Evolutionary conservation across 805 yeast genomes (phyloP).

Genomic region (Saturnispora ahearnii): DNA sequence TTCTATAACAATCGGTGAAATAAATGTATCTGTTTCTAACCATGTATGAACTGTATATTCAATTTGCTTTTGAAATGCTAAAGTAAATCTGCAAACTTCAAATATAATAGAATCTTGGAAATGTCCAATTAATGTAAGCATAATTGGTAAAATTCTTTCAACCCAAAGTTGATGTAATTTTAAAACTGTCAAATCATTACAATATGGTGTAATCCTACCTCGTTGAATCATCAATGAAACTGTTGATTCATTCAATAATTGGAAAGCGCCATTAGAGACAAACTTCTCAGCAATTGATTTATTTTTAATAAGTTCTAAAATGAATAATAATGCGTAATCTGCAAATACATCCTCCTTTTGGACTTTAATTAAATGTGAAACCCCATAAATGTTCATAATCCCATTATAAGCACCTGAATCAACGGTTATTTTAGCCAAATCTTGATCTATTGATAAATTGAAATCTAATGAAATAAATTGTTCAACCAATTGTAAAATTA

Average conservation of each 20-base stretch:
- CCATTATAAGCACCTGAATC: conserved; percentile 55
- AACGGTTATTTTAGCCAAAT: conserved; percentile 43
- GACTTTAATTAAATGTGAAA: conserved; percentile 51
- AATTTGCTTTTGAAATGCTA: conserved; percentile 58
- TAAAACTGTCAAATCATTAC: conserved; percentile 18
- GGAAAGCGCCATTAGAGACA: conserved; percentile 53
- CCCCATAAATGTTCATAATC: conserved; percentile 55
- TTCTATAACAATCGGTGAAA: conserved; percentile 41
- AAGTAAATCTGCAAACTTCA: conserved; percentile 54
- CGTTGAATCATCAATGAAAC: conserved; percentile 56
- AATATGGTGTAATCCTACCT: conserved; percentile 49
- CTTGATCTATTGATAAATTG: conserved; percentile 37
- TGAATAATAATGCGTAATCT: conserved; percentile 56
- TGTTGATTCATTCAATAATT: conserved; percentile 65
- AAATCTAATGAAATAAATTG: conserved; percentile 43
- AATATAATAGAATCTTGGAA: conserved; percentile 58
- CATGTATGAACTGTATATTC: conserved; percentile 56
- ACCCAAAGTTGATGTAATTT: conserved; percentile 70
- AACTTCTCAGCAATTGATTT: conserved; percentile 59
- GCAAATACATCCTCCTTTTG: conserved; percentile 64
- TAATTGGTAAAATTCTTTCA: conserved; percentile 67
- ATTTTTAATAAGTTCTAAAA: conserved; percentile 57
- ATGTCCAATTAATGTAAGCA: conserved; percentile 48
- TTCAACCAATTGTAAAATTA: conserved; percentile 57
- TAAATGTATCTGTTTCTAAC: conserved; percentile 41